These are phyloP conservation scores for Plasmopara muralis DNA, from an alignment of 352 stramenopile species.

Conservation along the genomic window DNA sequence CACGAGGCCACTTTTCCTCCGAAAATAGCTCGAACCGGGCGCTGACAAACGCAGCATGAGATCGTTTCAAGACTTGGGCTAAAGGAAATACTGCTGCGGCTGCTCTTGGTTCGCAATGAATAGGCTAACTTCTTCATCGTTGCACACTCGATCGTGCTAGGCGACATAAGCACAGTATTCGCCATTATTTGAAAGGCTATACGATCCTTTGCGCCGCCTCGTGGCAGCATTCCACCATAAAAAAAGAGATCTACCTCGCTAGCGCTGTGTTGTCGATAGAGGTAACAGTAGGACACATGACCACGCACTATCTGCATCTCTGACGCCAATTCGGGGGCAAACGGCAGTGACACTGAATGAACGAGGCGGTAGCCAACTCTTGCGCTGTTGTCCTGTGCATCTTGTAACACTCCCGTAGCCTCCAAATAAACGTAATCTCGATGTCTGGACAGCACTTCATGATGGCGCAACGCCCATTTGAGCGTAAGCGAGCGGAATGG, in stretches of 20 bases:
- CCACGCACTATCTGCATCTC: slow-evolving; percentile 63
- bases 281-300: slow-evolving; percentile 44
- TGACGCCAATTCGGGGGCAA: slow-evolving; percentile 45
- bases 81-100: slow-evolving; percentile 16
- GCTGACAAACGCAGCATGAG: slow-evolving; percentile 23
- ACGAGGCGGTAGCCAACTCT: slow-evolving; percentile 49
- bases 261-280: slow-evolving; percentile 35
- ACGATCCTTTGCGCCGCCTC: slow-evolving; percentile 41
- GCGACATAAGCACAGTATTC: slow-evolving; percentile 36
- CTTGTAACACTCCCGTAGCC: slow-evolving; percentile 41
- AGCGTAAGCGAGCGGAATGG: slow-evolving; percentile 54
- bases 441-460: slow-evolving; percentile 49
- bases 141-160: slow-evolving; percentile 39
- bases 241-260: slow-evolving; percentile 53
- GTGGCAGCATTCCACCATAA: slow-evolving; percentile 38
- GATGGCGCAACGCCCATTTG: slow-evolving; percentile 58
- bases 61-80: slow-evolving; percentile 1
- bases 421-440: slow-evolving; percentile 67
- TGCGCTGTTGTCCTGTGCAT: slow-evolving; percentile 33
- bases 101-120: slow-evolving; percentile 38
- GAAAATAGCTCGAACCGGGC: slow-evolving; percentile 20
- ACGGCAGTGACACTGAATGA: slow-evolving; percentile 47
- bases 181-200: slow-evolving; percentile 37
- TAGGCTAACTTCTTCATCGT: slow-evolving; percentile 73
- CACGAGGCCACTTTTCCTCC: slow-evolving; percentile 24